Conservation (phyloP, 2,329 filamentous ascomycete species). For the Neonectria ditissima region DNA sequence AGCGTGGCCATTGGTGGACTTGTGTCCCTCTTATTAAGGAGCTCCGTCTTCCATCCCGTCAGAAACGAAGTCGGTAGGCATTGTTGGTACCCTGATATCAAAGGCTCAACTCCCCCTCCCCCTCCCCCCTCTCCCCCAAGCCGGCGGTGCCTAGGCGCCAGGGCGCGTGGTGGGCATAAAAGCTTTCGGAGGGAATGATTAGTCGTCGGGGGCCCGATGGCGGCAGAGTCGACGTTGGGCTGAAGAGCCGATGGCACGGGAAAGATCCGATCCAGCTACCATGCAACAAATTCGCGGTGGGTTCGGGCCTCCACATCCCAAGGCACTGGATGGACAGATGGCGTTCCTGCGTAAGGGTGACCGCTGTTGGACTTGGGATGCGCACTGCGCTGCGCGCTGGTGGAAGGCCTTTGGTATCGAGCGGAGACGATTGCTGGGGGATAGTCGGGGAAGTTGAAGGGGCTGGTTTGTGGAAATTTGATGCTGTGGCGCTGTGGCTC, state of each 20-base stretch:
- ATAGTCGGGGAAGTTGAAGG: conserved; percentile 13
- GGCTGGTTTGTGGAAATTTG: conserved; percentile 3
- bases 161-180: conserved; percentile 7
- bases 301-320: conserved; percentile 41
- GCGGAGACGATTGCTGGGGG: conserved; percentile 23
- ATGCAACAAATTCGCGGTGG: conserved; percentile 36
- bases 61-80: background rate
- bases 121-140: too few relatives aligned
- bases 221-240: conserved; percentile 26
- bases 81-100: background rate
- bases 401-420: conserved; percentile 6
- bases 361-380: conserved; percentile 40
- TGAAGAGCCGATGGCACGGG: conserved; percentile 39
- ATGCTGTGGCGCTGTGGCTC: background rate
- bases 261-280: conserved; percentile 45
- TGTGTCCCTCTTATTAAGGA: background rate
- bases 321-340: conserved; percentile 31
- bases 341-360: conserved; percentile 48
- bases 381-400: conserved; percentile 22
- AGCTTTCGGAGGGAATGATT: background rate
- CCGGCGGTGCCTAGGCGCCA: background rate
- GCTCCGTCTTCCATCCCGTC: background rate
- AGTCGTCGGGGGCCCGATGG: conserved; percentile 34
- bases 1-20: conserved; percentile 10
- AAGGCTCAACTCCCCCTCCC: background rate